Evolutionary conservation across 148 eudicot species (phyloP), one percentile per base, ranked within the genome.

Genomic region (Agrostemma githago): DNA sequence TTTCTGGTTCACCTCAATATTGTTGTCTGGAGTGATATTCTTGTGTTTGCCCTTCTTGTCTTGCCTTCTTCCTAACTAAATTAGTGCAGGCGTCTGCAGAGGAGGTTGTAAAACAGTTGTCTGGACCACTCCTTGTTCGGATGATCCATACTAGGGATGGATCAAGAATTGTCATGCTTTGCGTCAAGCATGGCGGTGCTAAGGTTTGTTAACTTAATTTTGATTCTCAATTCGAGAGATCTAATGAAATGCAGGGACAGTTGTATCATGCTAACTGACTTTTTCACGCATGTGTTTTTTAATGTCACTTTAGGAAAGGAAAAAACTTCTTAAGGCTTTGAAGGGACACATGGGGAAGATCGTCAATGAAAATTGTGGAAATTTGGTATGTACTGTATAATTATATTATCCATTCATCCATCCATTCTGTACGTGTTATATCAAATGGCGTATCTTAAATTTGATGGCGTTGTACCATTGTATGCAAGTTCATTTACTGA

Each of bases 61-160:
- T 68, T 58, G 37, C 34, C 34, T 43, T 19, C 40, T 62, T 56
- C 53, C 34, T 89, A 73, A 77, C 77, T 62, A 70, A 8, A 42
- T 85, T 80, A 79, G 68, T 57, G 76, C 68, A 96, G 99, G 53
- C 84, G 65, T 89, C 97, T 69, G 94, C 96, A 16, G 84, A 88
- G 85, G 96, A 90, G 65, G 83, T 92, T 57, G 58, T 92, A 61
- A 86, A 92, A 72, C 97, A 90, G 73, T 65, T 93, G 77, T 84
- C 92, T 56, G 88, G 94, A 59, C 74, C 89, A 19, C 85, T 83
- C 42, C 87, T 96, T 76, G 90, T 96, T 80, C 89, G 97, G 59
- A 86, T 96, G 88, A 85, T 96, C 63, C 88, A 89, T 80, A 92
- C 91, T 17, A 89, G 78, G 72, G 99, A 96, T 48, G 99, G 97